A percentile compares a stretch with the other conserved stretches of the same genome.
Conservation (phyloP, 805 yeast genomes). For the Metschnikowia orientalis region DNA sequence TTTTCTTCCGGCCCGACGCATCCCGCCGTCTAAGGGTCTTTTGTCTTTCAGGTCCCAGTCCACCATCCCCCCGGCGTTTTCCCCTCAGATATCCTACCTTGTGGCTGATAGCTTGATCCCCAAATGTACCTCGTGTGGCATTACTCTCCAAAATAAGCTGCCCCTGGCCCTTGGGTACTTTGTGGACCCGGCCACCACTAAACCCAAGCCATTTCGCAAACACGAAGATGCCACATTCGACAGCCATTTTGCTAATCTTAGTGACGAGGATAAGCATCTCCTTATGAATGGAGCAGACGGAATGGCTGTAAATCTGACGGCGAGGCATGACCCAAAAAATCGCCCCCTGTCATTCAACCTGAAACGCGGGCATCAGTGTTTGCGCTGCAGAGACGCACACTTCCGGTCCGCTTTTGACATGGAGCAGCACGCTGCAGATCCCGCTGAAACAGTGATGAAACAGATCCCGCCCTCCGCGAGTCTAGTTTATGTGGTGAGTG, state of each 20-base stretch:
- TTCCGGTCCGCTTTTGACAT: conserved; percentile 38
- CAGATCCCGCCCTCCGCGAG: conserved; percentile 43
- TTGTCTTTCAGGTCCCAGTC: no score
- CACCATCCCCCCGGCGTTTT: no score
- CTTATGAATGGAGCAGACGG: conserved; percentile 20
- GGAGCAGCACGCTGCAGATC: conserved; percentile 25
- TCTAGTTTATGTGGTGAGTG: conserved; percentile 58
- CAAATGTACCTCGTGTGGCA: conserved; percentile 57
- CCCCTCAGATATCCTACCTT: conserved; percentile 12
- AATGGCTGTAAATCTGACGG: no score
- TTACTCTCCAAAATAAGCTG: conserved; percentile 42
- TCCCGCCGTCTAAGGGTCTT: no score
- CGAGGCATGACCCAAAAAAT: not conserved
- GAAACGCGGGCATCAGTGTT: conserved; percentile 35
- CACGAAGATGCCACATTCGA: conserved; percentile 22
- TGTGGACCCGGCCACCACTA: conserved; percentile 10
- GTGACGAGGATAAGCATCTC: conserved; percentile 25
- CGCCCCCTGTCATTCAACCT: not conserved
- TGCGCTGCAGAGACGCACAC: conserved; percentile 52
- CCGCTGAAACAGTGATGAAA: conserved; percentile 19
- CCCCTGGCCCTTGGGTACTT: conserved; percentile 43
- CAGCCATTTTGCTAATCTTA: conserved; percentile 16
- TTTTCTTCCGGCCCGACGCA: no score
- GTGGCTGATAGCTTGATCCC: conserved; percentile 15
- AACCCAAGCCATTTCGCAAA: conserved; percentile 1